Evolutionary conservation across 1,284 basidiomycete species (phyloP), one percentile per base, ranked within the genome.

Genomic region (Ceratobasidium sp.): DNA sequence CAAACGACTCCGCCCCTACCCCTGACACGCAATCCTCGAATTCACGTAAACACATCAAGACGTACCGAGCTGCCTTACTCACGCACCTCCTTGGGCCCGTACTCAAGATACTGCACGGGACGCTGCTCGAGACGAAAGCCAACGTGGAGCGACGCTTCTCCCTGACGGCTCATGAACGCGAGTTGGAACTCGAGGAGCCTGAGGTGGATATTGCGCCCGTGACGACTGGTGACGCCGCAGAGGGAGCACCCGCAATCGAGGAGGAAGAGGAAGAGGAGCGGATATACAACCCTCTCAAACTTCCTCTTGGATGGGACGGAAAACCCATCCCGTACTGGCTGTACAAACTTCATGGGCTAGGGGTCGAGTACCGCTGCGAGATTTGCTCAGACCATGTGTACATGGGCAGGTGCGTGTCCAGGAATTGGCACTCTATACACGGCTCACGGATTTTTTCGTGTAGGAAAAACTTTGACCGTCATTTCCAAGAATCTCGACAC

Each of bases 301-400:
- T 99, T 49, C 97, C 97, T 11, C 86, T 99, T 2, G 96, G 96
- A 0, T 98, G 96, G 96, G 96, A 98, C 79, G 95, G 95, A 49
- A 97, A 96, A 79, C 96, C 96, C 18, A 99, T 99, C 77, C 96
- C 97, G 18, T 98, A 95, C 80, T 99, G 96, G 96, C 80, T 99
- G 73, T 99, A 96, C 84, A 99, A 98, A 81, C 83, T 99, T 67
- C 97, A 99, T 80, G 97, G 97, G 0, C 84, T 99, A 25, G 96
- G 96, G 33, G 96, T 98, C 62, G 95, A 98, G 81, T 99, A 98
- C 81, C 88, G 90, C 73, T 99, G 97, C 79, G 96, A 99, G 83
- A 98, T 99, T 77, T 99, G 97, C 80, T 96, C 94, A 16, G 94
- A 95, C 79, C 91, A 92, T 79, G 92, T 94, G 12, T 96, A 96